Base-by-base conservation (phyloP, 192 early-diverging fungal genomes). In the Coemansia sp. region DNA sequence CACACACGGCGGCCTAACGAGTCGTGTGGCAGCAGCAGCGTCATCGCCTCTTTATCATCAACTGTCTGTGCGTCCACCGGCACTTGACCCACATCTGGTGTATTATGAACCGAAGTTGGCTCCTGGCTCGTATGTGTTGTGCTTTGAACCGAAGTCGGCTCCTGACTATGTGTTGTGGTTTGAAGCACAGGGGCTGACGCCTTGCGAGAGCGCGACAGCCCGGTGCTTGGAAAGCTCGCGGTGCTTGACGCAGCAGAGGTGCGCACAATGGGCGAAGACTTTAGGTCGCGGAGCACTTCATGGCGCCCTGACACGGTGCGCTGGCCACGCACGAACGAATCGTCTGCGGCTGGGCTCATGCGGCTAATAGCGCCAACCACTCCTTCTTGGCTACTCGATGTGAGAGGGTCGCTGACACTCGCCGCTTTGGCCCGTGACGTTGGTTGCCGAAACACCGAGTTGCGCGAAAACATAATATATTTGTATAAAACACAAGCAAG, bases 1-100 rank as follows among this genome's bases (percentile, higher is more conserved):
- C 77, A 80, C 77, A 75, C 7, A 5, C 50, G 65, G 48, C 65
- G 60, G 2, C 77, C 77, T 35, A 80, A 56, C 35, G 77, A 74
- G 23, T 67, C 77, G 4, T 54, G 52, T 4, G 65, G 55, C 11
- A 80, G 68, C 62, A 60, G 59, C 21, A 9, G 11, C 29, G 27
- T 24, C 32, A 27, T 15, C 38, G 15, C 14, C 23, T 48, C 15
- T 15, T 37, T 19, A 8, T 8, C 48, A 1, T 8, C 48, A 8
- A 49, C 8, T 49, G 48, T 27, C 25, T 15, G 43, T 15, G 39
- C 5, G 43, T n/a, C 41, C 2, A 5, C 41, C 0, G 41, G 3
- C 14, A n/a, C 11, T 45, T 15, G 2, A 15, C 15, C 14, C 41
- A 15, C 14, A 45, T n/a, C 15, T 45, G 1, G 14, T 14, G 14